Evolutionary conservation across 495 filamentous ascomycete genomes (phyloP).

Genomic region (Xylaria grammica): DNA sequence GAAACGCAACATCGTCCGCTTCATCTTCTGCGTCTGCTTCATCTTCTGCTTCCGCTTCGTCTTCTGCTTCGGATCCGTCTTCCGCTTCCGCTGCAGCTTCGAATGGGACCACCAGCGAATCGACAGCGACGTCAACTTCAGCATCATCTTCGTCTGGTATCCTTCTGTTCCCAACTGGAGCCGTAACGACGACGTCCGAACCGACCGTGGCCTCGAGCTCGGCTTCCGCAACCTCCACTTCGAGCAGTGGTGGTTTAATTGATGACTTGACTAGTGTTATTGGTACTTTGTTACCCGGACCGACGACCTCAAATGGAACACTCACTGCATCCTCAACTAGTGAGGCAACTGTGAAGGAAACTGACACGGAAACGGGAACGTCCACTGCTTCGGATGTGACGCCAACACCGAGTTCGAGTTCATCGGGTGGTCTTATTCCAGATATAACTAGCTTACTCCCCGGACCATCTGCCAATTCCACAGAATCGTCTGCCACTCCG

Average conservation of each 20-base stretch:
- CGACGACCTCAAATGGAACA: neutral
- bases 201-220: conserved; percentile 21
- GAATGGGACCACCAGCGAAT: conserved; percentile 22
- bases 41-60: too few relatives aligned
- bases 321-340: neutral
- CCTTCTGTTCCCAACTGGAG: conserved; percentile 41
- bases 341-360: neutral
- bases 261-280: conserved; percentile 6
- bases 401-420: conserved; percentile 7
- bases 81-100: too few relatives aligned
- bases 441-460: neutral
- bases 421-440: conserved; percentile 2
- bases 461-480: conserved; percentile 7
- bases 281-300: conserved; percentile 11
- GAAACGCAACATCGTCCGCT: conserved; percentile 22
- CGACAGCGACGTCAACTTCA: conserved; percentile 19
- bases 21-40: conserved; percentile 18
- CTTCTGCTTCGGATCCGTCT: too few relatives aligned
- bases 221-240: conserved; percentile 3
- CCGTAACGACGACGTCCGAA: conserved; percentile 35
- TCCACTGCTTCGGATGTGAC: neutral
- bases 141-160: conserved; percentile 36
- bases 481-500: conserved; percentile 7
- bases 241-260: conserved; percentile 18
- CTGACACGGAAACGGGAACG: neutral